These are phyloP conservation scores for Fusarium fujikuroi DNA, from an alignment of 2,329 filamentous ascomycete species.

Conservation along the genomic window DNA sequence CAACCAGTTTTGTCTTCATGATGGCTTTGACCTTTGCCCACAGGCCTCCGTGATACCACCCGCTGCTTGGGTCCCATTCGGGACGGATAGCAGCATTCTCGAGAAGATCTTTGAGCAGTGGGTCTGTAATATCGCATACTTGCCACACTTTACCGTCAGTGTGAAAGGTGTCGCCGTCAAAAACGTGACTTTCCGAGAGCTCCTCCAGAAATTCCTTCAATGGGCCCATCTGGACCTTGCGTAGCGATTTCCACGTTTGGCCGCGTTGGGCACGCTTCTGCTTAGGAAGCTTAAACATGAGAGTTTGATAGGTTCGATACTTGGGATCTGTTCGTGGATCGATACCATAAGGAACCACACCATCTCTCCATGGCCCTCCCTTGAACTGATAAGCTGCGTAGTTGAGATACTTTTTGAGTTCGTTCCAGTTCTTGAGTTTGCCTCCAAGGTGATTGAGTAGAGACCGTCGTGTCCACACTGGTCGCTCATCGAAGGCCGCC, in stretches of 20 bases:
- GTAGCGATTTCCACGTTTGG: conserved; percentile 61
- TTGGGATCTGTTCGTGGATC: conserved; percentile 83
- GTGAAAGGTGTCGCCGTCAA: conserved; percentile 80
- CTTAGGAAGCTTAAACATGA: conserved; percentile 81
- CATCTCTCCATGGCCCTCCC: conserved; percentile 90
- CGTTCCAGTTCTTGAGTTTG: conserved; percentile 62
- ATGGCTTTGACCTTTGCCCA: conserved; percentile 86
- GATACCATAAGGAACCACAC: conserved; percentile 84
- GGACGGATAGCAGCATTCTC: conserved; percentile 68
- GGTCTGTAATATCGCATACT: conserved; percentile 90
- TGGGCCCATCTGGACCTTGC: conserved; percentile 53
- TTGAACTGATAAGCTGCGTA: conserved; percentile 94
- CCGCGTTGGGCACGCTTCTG: conserved; percentile 59
- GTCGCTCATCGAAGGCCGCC: conserved; percentile 75
- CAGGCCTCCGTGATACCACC: conserved; percentile 86
- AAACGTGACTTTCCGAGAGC: conserved; percentile 73
- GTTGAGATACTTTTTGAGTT: conserved; percentile 79
- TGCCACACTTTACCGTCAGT: conserved; percentile 93
- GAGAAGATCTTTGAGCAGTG: conserved; percentile 74
- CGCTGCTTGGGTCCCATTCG: conserved; percentile 72
- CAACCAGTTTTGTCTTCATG: conserved; percentile 86
- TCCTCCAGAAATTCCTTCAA: conserved; percentile 54
- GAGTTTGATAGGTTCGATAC: conserved; percentile 86
- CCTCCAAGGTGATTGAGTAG: conserved; percentile 76
- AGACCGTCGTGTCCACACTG: conserved; percentile 87